phyloP scores from a whole-genome alignment of 2,329 filamentous ascomycete genomes.

The Penicillium sp. region DNA sequence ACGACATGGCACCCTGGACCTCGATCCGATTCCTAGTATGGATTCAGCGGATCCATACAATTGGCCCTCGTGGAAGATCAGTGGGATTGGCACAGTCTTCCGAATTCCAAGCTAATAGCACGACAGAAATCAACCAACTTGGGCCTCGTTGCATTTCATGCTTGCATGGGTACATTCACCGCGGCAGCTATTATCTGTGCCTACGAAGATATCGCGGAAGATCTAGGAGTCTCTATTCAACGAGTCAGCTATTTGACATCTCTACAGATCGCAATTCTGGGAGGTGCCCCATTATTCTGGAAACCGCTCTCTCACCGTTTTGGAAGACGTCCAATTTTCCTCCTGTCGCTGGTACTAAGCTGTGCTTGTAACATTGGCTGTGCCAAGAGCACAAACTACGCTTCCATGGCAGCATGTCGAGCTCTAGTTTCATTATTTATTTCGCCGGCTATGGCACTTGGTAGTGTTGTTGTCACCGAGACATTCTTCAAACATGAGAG shows the following conservation, averaged over 20 bases:
- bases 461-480: slow-evolving; percentile 56
- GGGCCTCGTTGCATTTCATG: slow-evolving; percentile 55
- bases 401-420: slow-evolving; percentile 50
- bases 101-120: slow-evolving; percentile 1
- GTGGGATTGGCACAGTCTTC: neutral
- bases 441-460: slow-evolving; percentile 51
- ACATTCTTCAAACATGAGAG: slow-evolving; percentile 55
- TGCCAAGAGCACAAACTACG: slow-evolving; percentile 50
- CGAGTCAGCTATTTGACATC: slow-evolving; percentile 54
- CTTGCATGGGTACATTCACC: slow-evolving; percentile 57
- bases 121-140: slow-evolving; percentile 52
- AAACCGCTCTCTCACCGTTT: slow-evolving; percentile 54
- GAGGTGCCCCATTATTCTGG: slow-evolving; percentile 56
- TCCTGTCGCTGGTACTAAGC: slow-evolving; percentile 50
- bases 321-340: slow-evolving; percentile 55
- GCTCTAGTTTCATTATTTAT: slow-evolving; percentile 55
- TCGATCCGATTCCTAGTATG: slow-evolving; percentile 52
- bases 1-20: slow-evolving; percentile 52
- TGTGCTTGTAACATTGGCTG: slow-evolving; percentile 54
- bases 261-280: slow-evolving; percentile 55
- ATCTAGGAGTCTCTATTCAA: slow-evolving; percentile 50
- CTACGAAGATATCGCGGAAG: slow-evolving; percentile 52
- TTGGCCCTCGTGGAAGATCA: slow-evolving; percentile 52
- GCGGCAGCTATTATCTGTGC: slow-evolving; percentile 55
- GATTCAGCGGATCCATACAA: slow-evolving; percentile 55